Evolutionary conservation across 257 asterid genomes (phyloP), one percentile per base, ranked within the genome.

Genomic region (Eucommia ulmoides): DNA sequence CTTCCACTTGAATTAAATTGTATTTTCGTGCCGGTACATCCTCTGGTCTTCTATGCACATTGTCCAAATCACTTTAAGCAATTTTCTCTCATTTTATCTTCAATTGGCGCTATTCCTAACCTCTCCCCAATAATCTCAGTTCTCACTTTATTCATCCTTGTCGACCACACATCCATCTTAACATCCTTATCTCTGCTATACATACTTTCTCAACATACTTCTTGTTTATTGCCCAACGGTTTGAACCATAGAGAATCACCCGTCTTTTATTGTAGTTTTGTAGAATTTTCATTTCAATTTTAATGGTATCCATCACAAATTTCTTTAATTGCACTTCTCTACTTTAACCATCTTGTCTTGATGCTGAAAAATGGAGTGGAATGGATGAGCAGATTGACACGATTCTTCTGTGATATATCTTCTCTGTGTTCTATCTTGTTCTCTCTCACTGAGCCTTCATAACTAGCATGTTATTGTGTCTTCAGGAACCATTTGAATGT

Each of bases 401-500:
- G 3, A 38, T 38, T 38, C 3, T 38, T 38, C n/a, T 38, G 2
- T 7, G 17, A 38, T 15, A 8, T 38, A 2, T 15, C 2, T 42
- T 42, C 48, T 42, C 44, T 0, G 0, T 35, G 0, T 35, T 6
- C 2, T 2, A 5, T 4, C 1, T 11, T 35, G 0, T 9, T 35
- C 16, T 35, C 16, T 9, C 44, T 35, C 16, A 18, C n/a, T 35
- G 44, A 35, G n/a, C 44, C 5, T 35, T n/a, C n/a, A n/a, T n/a
- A n/a, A n/a, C n/a, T 15, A 35, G n/a, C 44, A 15, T 2, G 0
- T 35, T 11, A 42, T 54, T 53, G 57, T 64, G 60, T 56, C n/a
- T 29, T 51, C 82, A 91, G 99, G 96, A 86, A 54, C 94, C 99
- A 50, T 68, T 86, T 62, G 99, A 91, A 63, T 83, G 87, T 80